Evolutionary conservation across 75 land plant genomes (phyloP).

Genomic region (Isoetes taiwanensis): DNA sequence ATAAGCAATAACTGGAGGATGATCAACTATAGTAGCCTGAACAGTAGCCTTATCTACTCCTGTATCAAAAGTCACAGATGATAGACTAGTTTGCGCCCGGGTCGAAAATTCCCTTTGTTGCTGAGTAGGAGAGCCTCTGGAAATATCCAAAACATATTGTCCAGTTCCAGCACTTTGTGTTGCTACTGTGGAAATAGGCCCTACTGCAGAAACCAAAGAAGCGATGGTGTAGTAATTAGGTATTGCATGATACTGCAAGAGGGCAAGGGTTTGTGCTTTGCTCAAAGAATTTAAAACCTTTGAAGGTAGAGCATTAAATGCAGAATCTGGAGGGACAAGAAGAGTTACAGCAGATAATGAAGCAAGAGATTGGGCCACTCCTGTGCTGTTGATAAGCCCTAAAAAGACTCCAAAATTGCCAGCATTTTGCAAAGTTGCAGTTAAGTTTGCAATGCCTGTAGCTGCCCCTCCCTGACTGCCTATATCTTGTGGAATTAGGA

Average conservation of each 20-base stretch:
- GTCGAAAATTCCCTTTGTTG: too few relatives aligned
- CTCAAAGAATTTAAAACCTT: constrained; percentile 38
- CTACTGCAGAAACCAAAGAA: too few relatives aligned
- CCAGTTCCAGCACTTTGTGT: too few relatives aligned
- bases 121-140: too few relatives aligned
- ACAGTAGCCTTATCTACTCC: constrained; percentile 49
- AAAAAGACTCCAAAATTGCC: constrained; percentile 42
- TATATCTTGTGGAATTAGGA: constrained; percentile 38
- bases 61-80: constrained; percentile 34
- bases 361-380: constrained; percentile 49
- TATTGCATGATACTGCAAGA: constrained; percentile 50
- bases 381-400: constrained; percentile 51
- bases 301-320: constrained; percentile 34
- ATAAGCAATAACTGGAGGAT: constrained; percentile 54
- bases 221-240: constrained; percentile 65
- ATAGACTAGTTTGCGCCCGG: constrained; percentile 49
- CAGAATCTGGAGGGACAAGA: constrained; percentile 54
- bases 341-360: constrained; percentile 55
- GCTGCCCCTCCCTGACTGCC: too few relatives aligned
- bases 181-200: too few relatives aligned
- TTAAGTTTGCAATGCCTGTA: constrained; percentile 36
- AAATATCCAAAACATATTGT: too few relatives aligned
- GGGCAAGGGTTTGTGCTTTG: constrained; percentile 31
- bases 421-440: constrained; percentile 38
- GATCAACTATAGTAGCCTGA: constrained; percentile 49